Evolutionary conservation across 176 grass and related monocot genomes (phyloP).

Genomic region (Ensete ventricosum): DNA sequence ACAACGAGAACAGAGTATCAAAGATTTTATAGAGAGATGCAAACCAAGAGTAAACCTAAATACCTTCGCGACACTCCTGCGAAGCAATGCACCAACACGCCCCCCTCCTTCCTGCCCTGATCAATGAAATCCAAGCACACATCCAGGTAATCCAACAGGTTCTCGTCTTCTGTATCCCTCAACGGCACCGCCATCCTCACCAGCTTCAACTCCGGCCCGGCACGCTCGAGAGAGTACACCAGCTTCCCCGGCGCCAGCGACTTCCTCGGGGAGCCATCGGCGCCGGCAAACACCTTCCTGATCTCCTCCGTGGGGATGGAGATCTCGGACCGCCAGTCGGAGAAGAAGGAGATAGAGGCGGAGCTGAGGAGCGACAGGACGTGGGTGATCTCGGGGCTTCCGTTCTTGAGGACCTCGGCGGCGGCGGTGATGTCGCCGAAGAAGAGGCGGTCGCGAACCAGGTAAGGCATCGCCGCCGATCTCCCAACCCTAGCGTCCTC

Average conservation of each 20-base stretch:
- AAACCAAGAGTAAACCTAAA: background rate
- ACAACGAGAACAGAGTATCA: too few relatives aligned
- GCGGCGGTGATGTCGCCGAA: slow-evolving; percentile 66
- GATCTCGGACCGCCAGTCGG: slow-evolving; percentile 42
- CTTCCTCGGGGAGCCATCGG: slow-evolving; percentile 30
- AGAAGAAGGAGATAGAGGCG: slow-evolving; percentile 63
- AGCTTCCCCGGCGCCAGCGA: slow-evolving; percentile 29
- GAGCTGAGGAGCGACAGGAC: slow-evolving; percentile 52
- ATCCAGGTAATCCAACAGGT: slow-evolving; percentile 65
- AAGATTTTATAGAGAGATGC: background rate
- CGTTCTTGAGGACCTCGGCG: slow-evolving; percentile 30
- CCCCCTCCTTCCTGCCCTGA: slow-evolving; percentile 42
- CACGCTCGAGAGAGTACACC: slow-evolving; percentile 50
- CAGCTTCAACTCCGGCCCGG: slow-evolving; percentile 44
- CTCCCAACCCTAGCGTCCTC: background rate
- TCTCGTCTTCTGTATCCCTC: slow-evolving; percentile 73
- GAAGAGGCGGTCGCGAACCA: slow-evolving; percentile 57
- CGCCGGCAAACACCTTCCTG: slow-evolving; percentile 29
- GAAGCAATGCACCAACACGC: slow-evolving; percentile 77
- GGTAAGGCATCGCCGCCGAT: slow-evolving; percentile 31
- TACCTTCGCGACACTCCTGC: slow-evolving; percentile 86
- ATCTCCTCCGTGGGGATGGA: slow-evolving; percentile 39
- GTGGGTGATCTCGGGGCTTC: slow-evolving; percentile 20
- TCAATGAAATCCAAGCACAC: slow-evolving; percentile 72
- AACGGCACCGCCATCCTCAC: slow-evolving; percentile 79